Base-by-base conservation (phyloP, 257 asterid genomes). In the Fraxinus americana region DNA sequence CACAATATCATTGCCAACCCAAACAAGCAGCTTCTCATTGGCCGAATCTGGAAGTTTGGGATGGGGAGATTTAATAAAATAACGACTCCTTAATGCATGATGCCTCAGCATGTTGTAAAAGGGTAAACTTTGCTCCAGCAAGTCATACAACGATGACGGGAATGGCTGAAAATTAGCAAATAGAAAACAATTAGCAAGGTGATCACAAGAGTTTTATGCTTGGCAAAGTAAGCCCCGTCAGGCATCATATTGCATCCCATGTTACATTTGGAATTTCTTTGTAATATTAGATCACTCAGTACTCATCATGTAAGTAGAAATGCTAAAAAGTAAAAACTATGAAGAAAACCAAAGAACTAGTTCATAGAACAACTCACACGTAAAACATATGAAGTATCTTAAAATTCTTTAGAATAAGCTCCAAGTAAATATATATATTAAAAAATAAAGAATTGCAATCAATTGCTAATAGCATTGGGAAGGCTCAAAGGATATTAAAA, bases 1-100 rank as follows among this genome's bases (percentile, higher is more conserved):
- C 83, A 92, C 71, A 83, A 94, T 83, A 85, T 88, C 91, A 82
- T 89, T 89, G 70, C 92, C 98, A 81, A 94, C 99, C 99, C 98
- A 94, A 75, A 85, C 92, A 82, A 94, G 90, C 85, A 94, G 89
- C 88, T 91, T 91, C 77, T 86, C 95, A 79, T 94, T 94, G 75
- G 90, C 87, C 59, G 95, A 89, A 83, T 86, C 88, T 29, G 97
- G 97, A 81, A 91, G 88, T 67, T 34, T 75, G n/a, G 97, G 95
- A 50, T 21, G 68, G 80, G 85, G 70, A 67, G 85, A 77, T 48
- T 75, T 48, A 63, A 29, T 65, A 32, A 74, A 52, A 25, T 17
- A 52, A 16, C 23, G 36, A 27, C 71, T 79, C 77, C 52, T 81
- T 77, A 79, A 88, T 74, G 79, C 81, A 65, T 82, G 81, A 67